Evolutionary conservation across 176 grass and related monocot species (phyloP), one percentile per base, ranked within the genome.

Genomic region (Hyparrhenia diplandra): DNA sequence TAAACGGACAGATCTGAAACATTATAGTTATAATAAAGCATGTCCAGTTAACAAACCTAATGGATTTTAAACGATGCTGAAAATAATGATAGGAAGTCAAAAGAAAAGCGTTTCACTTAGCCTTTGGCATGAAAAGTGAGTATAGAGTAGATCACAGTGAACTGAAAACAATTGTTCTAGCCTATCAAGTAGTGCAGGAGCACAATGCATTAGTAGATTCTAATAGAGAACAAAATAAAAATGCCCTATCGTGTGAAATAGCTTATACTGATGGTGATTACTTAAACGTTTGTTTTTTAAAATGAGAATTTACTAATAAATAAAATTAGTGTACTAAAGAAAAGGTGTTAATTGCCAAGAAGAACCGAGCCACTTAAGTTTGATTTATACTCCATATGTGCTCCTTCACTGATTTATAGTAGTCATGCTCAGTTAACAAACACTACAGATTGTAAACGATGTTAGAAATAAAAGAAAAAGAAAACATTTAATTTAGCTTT

Each of bases 71-170:
- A 36, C 0, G 0, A 8, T 60, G 0, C 29, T 69, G n/a, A 37
- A 46, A 35, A 4, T 45, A 32, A 29, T 10, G 6, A 47, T 47
- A 82, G n/a, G 7, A 46, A 69, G 20, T 61, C 10, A 75, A 64
- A 45, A 4, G 6, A 14, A 47, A 72, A 49, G 0, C 40, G 40
- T 28, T 28, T 25, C 37, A 32, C 32, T 41, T 65, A 66, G 34
- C 14, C 25, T 71, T 73, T 47, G 40, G 12, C 13, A 82, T 74
- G 64, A 43, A 76, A 17, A 61, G 30, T 75, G 21, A 86, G 18
- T 49, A 49, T 35, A 47, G 47, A 51, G 1, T 47, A 17, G 45
- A 17, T 47, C 17, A 51, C n/a, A n/a, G n/a, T 20, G 17, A n/a
- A n/a, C 11, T 47, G 45, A 47, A 47, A 47, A 18, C 14, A 47